Evolutionary conservation across 768 basidiomycete species (phyloP).

Genomic region (Rickenella mellea): DNA sequence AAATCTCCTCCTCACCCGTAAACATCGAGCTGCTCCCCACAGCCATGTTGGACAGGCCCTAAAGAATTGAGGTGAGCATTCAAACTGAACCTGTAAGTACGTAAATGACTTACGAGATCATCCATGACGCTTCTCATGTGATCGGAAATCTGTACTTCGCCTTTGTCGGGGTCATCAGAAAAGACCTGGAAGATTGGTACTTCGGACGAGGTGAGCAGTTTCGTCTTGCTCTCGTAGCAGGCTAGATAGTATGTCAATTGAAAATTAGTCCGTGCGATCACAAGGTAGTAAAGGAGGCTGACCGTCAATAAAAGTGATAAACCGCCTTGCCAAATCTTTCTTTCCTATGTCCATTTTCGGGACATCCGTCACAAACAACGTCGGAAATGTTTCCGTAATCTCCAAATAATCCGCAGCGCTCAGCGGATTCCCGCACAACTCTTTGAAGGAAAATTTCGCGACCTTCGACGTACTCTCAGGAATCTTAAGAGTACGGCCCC

Average conservation of each 20-base stretch:
- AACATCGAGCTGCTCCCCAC: slow-evolving; percentile 87
- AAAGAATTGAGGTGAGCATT: slow-evolving; percentile 2
- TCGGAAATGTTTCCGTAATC: slow-evolving; percentile 79
- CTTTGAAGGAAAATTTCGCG: slow-evolving; percentile 78
- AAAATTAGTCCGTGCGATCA: neutral
- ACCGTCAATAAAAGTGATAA: slow-evolving; percentile 97
- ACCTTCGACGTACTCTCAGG: slow-evolving; percentile 74
- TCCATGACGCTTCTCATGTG: slow-evolving; percentile 95
- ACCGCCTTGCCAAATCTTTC: slow-evolving; percentile 90
- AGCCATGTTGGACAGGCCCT: slow-evolving; percentile 72
- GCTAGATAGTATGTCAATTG: slow-evolving; percentile 30
- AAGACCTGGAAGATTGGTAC: slow-evolving; percentile 89
- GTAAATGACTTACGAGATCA: slow-evolving; percentile 62
- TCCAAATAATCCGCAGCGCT: slow-evolving; percentile 96
- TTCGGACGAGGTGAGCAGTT: slow-evolving; percentile 86
- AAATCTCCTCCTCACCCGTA: slow-evolving; percentile 92
- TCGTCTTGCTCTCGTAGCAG: slow-evolving; percentile 92
- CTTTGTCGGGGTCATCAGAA: slow-evolving; percentile 48
- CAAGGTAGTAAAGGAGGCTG: slow-evolving; percentile 17
- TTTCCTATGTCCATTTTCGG: slow-evolving; percentile 79
- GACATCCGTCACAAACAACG: slow-evolving; percentile 80
- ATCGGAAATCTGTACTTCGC: slow-evolving; percentile 46
- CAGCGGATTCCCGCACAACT: slow-evolving; percentile 82
- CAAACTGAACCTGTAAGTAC: slow-evolving; percentile 2
- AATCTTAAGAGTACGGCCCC: slow-evolving; percentile 78